Percentiles rank a stretch among this genome's conserved stretches.
Conservation (phyloP, 2,329 filamentous ascomycete genomes). For the Epichloe hybrida region DNA sequence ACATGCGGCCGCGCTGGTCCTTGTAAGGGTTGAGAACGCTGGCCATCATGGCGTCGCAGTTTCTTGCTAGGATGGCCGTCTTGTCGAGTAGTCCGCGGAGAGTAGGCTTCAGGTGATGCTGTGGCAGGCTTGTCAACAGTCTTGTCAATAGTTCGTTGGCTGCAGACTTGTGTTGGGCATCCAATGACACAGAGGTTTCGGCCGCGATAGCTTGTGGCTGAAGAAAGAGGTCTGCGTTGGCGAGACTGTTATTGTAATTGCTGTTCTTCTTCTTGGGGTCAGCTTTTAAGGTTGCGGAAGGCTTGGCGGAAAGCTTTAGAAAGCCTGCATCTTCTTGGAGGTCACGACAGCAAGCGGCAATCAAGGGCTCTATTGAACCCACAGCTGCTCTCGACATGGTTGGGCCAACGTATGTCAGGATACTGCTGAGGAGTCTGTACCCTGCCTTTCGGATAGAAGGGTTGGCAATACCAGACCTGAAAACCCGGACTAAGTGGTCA, state of each 20-base stretch:
- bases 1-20: slow-evolving; percentile 46
- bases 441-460: slow-evolving; percentile 42
- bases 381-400: slow-evolving; percentile 54
- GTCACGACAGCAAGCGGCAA: slow-evolving; percentile 62
- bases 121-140: slow-evolving; percentile 49
- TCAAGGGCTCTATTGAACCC: slow-evolving; percentile 44
- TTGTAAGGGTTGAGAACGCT: slow-evolving; percentile 69
- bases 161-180: slow-evolving; percentile 35
- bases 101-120: slow-evolving; percentile 54
- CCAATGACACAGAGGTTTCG: slow-evolving; percentile 21
- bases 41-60: slow-evolving; percentile 62
- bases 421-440: slow-evolving; percentile 44
- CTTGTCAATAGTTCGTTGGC: slow-evolving; percentile 49
- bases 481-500: slow-evolving; percentile 60
- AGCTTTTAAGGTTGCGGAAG: slow-evolving; percentile 13
- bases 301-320: slow-evolving; percentile 26
- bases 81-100: slow-evolving; percentile 66
- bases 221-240: slow-evolving; percentile 66
- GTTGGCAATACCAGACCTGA: slow-evolving; percentile 41
- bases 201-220: slow-evolving; percentile 22
- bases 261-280: slow-evolving; percentile 22
- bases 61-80: slow-evolving; percentile 57
- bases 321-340: slow-evolving; percentile 43
- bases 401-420: slow-evolving; percentile 50
- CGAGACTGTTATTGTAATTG: slow-evolving; percentile 15